Conservation (phyloP, 2,329 filamentous ascomycete genomes). For the Fusarium caatingaense region DNA sequence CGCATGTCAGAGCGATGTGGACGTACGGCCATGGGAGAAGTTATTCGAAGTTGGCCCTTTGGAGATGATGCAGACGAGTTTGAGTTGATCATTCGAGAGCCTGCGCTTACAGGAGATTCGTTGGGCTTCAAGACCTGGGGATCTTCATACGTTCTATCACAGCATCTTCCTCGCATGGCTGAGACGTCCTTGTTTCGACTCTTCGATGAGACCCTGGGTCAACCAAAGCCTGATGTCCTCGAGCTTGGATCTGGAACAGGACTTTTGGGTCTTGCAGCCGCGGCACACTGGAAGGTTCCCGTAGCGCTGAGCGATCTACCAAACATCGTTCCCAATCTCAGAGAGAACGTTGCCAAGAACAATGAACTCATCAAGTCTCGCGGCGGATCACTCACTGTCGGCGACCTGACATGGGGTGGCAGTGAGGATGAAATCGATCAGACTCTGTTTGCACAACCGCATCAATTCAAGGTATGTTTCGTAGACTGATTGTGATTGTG, state of each 20-base stretch:
- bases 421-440: slow-evolving; percentile 58
- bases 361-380: slow-evolving; percentile 62
- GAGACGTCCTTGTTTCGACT: slow-evolving; percentile 59
- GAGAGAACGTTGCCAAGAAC: slow-evolving; percentile 78
- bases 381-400: slow-evolving; percentile 69
- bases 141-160: slow-evolving; percentile 86
- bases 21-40: slow-evolving; percentile 69
- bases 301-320: slow-evolving; percentile 86
- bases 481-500: slow-evolving; percentile 22
- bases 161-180: slow-evolving; percentile 68
- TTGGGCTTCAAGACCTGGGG: slow-evolving; percentile 97
- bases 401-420: slow-evolving; percentile 80
- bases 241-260: slow-evolving; percentile 93
- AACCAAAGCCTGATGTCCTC: slow-evolving; percentile 60
- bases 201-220: slow-evolving; percentile 52
- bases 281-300: slow-evolving; percentile 72
- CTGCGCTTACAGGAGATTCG: slow-evolving; percentile 86
- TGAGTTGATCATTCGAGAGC: slow-evolving; percentile 82
- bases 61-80: slow-evolving; percentile 56
- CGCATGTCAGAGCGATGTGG: slow-evolving; percentile 89
- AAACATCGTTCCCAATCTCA: slow-evolving; percentile 83
- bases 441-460: slow-evolving; percentile 56
- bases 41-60: slow-evolving; percentile 67
- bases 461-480: slow-evolving; percentile 63
- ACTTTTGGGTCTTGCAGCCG: slow-evolving; percentile 87